These are phyloP conservation scores for Scheffersomyces ergatensis DNA, from an alignment of 805 yeast species.

Conservation along the genomic window DNA sequence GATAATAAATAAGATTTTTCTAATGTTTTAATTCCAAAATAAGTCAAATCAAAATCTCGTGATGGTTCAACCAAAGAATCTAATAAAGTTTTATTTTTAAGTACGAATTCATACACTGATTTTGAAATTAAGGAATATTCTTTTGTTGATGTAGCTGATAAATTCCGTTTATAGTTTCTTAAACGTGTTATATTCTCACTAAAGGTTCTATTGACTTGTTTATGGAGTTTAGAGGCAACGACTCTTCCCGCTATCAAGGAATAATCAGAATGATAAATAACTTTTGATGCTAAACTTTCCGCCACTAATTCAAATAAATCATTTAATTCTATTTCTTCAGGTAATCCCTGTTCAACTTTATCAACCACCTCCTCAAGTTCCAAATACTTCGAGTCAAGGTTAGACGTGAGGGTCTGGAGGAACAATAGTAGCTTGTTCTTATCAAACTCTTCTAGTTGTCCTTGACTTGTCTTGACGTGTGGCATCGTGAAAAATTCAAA, in stretches of 20 bases:
- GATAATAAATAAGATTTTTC: constrained; percentile 80
- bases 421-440: constrained; percentile 7
- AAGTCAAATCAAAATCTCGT: constrained; percentile 76
- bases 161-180: constrained; percentile 9
- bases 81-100: constrained; percentile 60
- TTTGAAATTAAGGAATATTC: constrained; percentile 64
- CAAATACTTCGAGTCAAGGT: constrained; percentile 11
- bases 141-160: constrained; percentile 7
- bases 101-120: constrained; percentile 61
- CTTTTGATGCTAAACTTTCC: constrained; percentile 33
- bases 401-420: constrained; percentile 8
- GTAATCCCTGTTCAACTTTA: constrained; percentile 15
- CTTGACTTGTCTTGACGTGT: background rate
- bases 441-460: constrained; percentile 3
- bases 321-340: constrained; percentile 9
- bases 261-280: constrained; percentile 33
- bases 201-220: constrained; percentile 16
- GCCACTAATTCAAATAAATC: constrained; percentile 27
- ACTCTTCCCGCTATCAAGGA: constrained; percentile 36
- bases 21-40: constrained; percentile 90
- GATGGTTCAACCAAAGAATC: constrained; percentile 72
- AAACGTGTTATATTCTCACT: constrained; percentile 20
- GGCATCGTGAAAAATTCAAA: too few relatives aligned
- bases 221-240: constrained; percentile 27
- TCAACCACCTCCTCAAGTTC: constrained; percentile 14